A percentile compares a stretch with the other conserved stretches of the same genome.
Evolutionary conservation across 2,329 filamentous ascomycete species (phyloP).

Genomic region (Botryosphaeria dothidea): DNA sequence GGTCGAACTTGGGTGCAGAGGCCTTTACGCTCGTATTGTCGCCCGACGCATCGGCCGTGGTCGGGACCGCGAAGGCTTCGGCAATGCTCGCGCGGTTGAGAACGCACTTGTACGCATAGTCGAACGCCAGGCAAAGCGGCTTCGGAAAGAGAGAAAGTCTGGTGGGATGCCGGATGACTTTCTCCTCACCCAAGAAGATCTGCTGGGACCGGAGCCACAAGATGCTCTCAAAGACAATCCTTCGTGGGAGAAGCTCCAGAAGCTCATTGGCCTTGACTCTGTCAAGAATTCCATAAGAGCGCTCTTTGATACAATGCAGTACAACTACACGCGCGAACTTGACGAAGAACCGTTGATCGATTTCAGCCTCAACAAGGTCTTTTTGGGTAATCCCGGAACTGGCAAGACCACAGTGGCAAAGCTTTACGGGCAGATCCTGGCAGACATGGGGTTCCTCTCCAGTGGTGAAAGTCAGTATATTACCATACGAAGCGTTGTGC

Average conservation of each 20-base stretch:
- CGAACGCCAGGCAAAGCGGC: conserved; percentile 59
- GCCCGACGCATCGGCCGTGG: conserved; percentile 61
- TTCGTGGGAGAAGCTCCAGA: conserved; percentile 61
- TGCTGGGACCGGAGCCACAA: conserved; percentile 69
- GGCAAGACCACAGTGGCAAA: conserved; percentile 77
- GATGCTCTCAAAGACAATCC: conserved; percentile 52
- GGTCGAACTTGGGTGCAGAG: conserved; percentile 58
- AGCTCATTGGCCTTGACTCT: conserved; percentile 58
- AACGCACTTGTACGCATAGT: conserved; percentile 59
- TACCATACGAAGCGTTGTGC: no score
- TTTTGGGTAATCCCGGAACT: conserved; percentile 71
- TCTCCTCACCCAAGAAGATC: conserved; percentile 64
- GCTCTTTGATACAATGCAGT: conserved; percentile 61
- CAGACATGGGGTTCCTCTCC: conserved; percentile 65
- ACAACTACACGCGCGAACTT: conserved; percentile 68
- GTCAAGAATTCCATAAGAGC: conserved; percentile 64
- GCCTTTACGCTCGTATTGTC: conserved; percentile 66
- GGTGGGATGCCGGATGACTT: conserved; percentile 56
- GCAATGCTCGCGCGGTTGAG: conserved; percentile 70
- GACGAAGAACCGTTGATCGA: conserved; percentile 60
- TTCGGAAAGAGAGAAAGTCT: conserved; percentile 50
- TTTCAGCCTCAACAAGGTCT: conserved; percentile 67
- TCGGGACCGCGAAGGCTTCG: conserved; percentile 68
- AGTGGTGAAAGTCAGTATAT: conserved; percentile 67
- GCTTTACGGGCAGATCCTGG: conserved; percentile 68